Evolutionary conservation across 495 filamentous ascomycete species (phyloP), one percentile per base, ranked within the genome.

Genomic region (Podospora didyma): DNA sequence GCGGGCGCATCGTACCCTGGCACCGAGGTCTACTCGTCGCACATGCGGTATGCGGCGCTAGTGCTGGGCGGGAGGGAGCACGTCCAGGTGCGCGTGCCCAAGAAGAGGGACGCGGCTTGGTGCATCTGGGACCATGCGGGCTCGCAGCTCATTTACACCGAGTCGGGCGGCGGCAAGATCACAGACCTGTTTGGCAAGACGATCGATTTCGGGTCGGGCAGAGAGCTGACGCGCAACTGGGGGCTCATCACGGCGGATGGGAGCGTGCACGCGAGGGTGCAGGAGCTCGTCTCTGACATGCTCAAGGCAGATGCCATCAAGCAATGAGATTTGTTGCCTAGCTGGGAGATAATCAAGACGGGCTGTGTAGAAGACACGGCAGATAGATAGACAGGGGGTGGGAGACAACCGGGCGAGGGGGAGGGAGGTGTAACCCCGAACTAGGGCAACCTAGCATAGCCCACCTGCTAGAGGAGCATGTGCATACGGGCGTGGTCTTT

Each of bases 61-160:
- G 75, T 76, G 1, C 67, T 84, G 19, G 80, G 77, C 19, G 77
- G 63, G 2, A 5, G 59, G 14, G 53, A 54, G 24, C 55, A 19
- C 22, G 63, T 61, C 19, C 66, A 69, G 57, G 58, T 66, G 20
- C 49, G 66, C 7, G 47, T 61, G n/a, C 66, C 66, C 1, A 54
- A 63, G 14, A 24, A 49, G 2, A 11, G 26, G 14, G 42, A 50
- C 11, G 46, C 48, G 20, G 16, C 46, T 1, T 62, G 55, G 53
- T 79, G 76, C 53, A 71, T 82, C 24, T 85, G 82, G 82, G 83
- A 86, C 57, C 83, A 86, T 64, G 78, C 77, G 0, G 83, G 82
- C 6, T 78, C 80, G 3, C 78, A 82, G 74, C 64, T 86, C 23
- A 75, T 86, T 51, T 82, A 76, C 56, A 65, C 75, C 59, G 83